Percentiles rank a stretch among this genome's conserved stretches.
Conservation (phyloP, 1,139 yeast species). For the Saccharomyces hybrid region DNA sequence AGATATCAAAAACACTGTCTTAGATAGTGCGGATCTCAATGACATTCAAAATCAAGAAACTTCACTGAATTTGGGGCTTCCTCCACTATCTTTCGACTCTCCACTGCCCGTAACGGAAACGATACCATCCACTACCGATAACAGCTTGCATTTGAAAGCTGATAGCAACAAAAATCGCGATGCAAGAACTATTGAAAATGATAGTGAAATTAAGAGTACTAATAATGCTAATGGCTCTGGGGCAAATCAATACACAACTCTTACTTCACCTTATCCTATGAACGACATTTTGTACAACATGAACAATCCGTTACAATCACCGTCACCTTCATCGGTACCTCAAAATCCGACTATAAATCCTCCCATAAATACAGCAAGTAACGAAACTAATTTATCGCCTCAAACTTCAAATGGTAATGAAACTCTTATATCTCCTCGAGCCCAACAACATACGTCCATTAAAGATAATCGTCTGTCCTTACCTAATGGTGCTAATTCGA, state of each 20-base stretch:
- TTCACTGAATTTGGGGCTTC: not conserved
- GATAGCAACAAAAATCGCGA: not conserved
- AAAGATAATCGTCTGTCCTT: not conserved
- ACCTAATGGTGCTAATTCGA: not conserved
- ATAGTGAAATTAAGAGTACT: not conserved
- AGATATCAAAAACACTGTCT: not conserved
- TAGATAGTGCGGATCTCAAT: not conserved
- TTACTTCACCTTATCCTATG: not conserved
- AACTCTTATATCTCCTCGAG: not conserved
- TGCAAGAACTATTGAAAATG: not conserved
- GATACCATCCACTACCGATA: not conserved
- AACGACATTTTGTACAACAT: not conserved
- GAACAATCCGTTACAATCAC: not conserved
- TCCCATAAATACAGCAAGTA: not conserved
- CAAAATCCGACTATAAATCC: not conserved
- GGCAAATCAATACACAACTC: not conserved
- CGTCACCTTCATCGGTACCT: not conserved
- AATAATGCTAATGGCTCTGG: not conserved
- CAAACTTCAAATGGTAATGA: not conserved
- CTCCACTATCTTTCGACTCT: not conserved
- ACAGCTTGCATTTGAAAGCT: not conserved
- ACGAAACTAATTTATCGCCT: not conserved
- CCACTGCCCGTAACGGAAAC: not conserved
- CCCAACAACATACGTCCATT: not conserved
- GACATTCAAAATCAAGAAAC: not conserved